Evolutionary conservation across 2,329 filamentous ascomycete species (phyloP), one percentile per base, ranked within the genome.

Genomic region (Hypoxylon sp.): DNA sequence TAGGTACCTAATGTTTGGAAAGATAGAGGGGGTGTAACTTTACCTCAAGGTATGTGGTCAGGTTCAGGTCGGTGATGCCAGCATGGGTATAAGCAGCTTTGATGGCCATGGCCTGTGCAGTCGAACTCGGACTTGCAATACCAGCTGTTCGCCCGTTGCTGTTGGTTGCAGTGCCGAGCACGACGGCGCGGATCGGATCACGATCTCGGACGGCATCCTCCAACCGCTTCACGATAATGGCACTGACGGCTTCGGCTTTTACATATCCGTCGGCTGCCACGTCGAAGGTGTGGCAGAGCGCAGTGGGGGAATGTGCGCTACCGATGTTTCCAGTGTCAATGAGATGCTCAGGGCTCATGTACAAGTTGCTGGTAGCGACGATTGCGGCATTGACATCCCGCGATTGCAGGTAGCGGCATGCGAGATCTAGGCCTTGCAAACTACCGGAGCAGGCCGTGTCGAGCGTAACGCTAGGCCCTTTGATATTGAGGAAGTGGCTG

Each of bases 221-320:
- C 0, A 86, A 73, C 0, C 74, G 75, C 74, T 86, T 86, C 0
- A 87, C 57, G 0, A 84, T 59, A 0, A 86, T 43, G 3, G 77
- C 70, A 1, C 71, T 79, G 2, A 81, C 73, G 0, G 82, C 84
- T 63, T 87, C 85, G 1, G 81, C 84, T 10, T 82, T 77, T 0
- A 76, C 80, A 66, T 85, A 87, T 0, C 84, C 85, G 61, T 82
- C 77, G 1, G 81, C 85, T 1, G 71, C 67, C 1, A 71, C 63
- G 61, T 84, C 83, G 58, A 80, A 84, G 1, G 72, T 74, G 43
- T 76, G 69, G 57, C 72, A 78, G 5, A 59, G 63, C 4, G 69
- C 73, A 5, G 72, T 69, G 1, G 69, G 68, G 5, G 58, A 65
- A 28, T 65, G 69, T 21, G 67, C 60, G 21, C n/a, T 49, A 30